Evolutionary conservation across 306 rosid species (phyloP).

Genomic region (Herpetospermum pedunculosum): DNA sequence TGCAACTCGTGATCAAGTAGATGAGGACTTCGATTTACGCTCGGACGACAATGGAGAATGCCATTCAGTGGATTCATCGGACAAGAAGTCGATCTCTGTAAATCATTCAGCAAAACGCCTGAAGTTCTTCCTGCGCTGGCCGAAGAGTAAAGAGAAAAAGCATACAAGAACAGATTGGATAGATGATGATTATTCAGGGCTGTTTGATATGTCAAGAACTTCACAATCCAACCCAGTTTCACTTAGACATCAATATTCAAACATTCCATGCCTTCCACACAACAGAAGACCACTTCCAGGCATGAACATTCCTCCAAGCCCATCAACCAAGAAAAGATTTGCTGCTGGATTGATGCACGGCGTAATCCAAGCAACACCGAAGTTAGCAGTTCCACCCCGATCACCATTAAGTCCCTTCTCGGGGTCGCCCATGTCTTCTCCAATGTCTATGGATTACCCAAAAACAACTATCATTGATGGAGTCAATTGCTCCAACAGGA

Average conservation of each 20-base stretch:
- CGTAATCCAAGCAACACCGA: conserved; percentile 59
- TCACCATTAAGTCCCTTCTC: conserved; percentile 28
- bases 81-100: conserved; percentile 30
- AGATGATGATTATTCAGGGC: conserved; percentile 34
- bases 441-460: conserved; percentile 25
- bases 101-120: conserved; percentile 33
- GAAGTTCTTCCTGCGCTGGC: conserved; percentile 60
- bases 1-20: conserved; percentile 27
- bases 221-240: conserved; percentile 37
- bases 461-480: conserved; percentile 23
- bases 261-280: conserved; percentile 38
- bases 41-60: conserved; percentile 31
- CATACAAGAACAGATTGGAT: conserved; percentile 14
- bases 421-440: conserved; percentile 32
- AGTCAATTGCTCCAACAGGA: conserved; percentile 27
- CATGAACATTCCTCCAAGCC: conserved; percentile 44
- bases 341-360: conserved; percentile 68
- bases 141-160: conserved; percentile 38
- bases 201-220: conserved; percentile 20
- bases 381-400: conserved; percentile 14
- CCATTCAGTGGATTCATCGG: conserved; percentile 28
- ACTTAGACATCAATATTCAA: conserved; percentile 55
- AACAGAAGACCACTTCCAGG: conserved; percentile 36
- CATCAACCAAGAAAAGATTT: conserved; percentile 48
- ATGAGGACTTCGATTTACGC: conserved; percentile 24